Evolutionary conservation across 768 basidiomycete genomes (phyloP).

Genomic region (Harrya chromipes): DNA sequence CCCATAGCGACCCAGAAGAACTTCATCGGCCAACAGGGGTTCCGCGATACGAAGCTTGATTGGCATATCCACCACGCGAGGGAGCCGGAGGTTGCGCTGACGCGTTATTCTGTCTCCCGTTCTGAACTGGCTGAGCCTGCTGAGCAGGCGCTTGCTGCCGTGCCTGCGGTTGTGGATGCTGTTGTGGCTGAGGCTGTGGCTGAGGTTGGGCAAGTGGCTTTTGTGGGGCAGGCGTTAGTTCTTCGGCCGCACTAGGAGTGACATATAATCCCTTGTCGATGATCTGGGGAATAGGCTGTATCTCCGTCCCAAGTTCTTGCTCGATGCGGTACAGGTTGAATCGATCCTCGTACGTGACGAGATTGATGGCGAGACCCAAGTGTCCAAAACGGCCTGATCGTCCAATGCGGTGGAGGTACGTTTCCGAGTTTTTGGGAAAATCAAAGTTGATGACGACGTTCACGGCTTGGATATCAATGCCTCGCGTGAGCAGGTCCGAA

Average conservation of each 20-base stretch:
- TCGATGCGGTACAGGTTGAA: slow-evolving; percentile 98
- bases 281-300: slow-evolving; percentile 86
- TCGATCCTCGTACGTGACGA: slow-evolving; percentile 96
- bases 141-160: slow-evolving; percentile 29
- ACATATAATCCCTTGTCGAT: slow-evolving; percentile 96
- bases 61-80: slow-evolving; percentile 21
- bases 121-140: slow-evolving; percentile 21
- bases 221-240: slow-evolving; percentile 47
- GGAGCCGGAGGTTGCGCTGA: slow-evolving; percentile 20
- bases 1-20: not conserved
- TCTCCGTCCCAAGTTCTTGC: slow-evolving; percentile 97
- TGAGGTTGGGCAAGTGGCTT: slow-evolving; percentile 35
- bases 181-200: slow-evolving; percentile 33
- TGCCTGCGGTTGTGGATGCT: slow-evolving; percentile 21
- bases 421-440: slow-evolving; percentile 98
- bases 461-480: slow-evolving; percentile 99
- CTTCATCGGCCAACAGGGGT: slow-evolving; percentile 29
- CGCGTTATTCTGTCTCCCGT: slow-evolving; percentile 30
- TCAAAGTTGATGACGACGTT: slow-evolving; percentile 99
- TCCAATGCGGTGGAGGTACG: slow-evolving; percentile 97
- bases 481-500: slow-evolving; percentile 94
- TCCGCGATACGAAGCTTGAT: slow-evolving; percentile 27
- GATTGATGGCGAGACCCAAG: slow-evolving; percentile 93
- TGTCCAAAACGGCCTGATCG: slow-evolving; percentile 98
- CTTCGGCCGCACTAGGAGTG: slow-evolving; percentile 56